phyloP scores from a whole-genome alignment of 192 early-diverging fungal genomes.

The Jimgerdemannia flammicorona region DNA sequence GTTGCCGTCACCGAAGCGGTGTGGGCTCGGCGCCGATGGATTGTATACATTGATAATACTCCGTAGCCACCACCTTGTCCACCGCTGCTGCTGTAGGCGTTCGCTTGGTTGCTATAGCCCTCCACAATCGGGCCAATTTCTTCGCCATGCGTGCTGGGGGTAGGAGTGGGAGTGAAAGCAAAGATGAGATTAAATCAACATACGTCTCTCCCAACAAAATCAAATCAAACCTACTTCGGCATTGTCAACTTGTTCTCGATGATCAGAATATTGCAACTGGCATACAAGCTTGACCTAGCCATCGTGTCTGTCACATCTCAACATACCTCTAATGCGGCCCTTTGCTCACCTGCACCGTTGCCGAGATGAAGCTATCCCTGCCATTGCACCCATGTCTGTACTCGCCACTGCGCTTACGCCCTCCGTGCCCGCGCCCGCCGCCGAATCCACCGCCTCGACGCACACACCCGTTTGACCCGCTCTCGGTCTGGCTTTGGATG shows the following conservation, averaged over 20 bases:
- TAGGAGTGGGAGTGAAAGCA: not conserved
- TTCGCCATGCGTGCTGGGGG: constrained; percentile 34
- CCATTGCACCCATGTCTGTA: constrained; percentile 47
- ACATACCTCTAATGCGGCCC: constrained; percentile 97
- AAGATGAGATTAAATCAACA: not conserved
- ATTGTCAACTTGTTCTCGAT: constrained; percentile 78
- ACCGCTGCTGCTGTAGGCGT: not conserved
- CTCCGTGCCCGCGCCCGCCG: constrained; percentile 35
- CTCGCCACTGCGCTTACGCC: constrained; percentile 37
- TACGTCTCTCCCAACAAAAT: not conserved
- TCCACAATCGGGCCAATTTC: constrained; percentile 46
- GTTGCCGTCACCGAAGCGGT: constrained; percentile 37
- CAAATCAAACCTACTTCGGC: constrained; percentile 33
- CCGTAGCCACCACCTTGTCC: constrained; percentile 1
- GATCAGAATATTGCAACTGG: constrained; percentile 76
- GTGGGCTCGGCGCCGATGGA: constrained; percentile 21
- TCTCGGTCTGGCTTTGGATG: constrained; percentile 11
- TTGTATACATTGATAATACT: constrained; percentile 16
- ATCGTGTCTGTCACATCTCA: constrained; percentile 72
- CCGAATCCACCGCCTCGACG: constrained; percentile 30
- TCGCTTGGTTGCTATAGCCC: constrained; percentile 3
- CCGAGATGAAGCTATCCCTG: constrained; percentile 57
- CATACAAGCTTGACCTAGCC: constrained; percentile 90
- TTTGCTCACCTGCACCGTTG: constrained; percentile 78
- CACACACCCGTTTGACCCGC: constrained; percentile 1